Evolutionary conservation across 2,329 filamentous ascomycete genomes (phyloP).

Genomic region (Fusarium foetens): DNA sequence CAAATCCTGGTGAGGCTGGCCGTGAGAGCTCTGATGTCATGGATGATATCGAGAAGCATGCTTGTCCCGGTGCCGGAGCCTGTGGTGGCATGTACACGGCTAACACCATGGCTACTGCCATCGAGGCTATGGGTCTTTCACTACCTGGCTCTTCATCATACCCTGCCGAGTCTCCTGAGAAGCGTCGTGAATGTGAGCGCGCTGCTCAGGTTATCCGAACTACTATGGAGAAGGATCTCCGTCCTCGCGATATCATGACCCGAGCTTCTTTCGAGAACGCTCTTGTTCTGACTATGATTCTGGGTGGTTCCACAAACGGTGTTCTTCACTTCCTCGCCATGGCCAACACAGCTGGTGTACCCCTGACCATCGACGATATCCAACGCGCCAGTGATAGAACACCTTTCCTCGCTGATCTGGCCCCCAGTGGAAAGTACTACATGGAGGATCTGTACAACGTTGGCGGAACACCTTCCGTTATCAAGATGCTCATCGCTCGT

Average conservation of each 20-base stretch:
- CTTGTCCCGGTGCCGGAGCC: constrained; percentile 72
- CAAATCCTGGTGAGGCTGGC: constrained; percentile 67
- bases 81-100: constrained; percentile 91
- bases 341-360: constrained; percentile 83
- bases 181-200: constrained; percentile 86
- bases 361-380: constrained; percentile 82
- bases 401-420: constrained; percentile 86
- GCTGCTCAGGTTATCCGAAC: constrained; percentile 80
- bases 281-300: constrained; percentile 87
- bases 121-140: constrained; percentile 88
- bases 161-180: constrained; percentile 82
- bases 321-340: constrained; percentile 91
- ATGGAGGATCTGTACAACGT: constrained; percentile 91
- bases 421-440: constrained; percentile 83
- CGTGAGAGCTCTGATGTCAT: constrained; percentile 81
- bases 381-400: constrained; percentile 84
- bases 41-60: constrained; percentile 81
- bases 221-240: constrained; percentile 85
- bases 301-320: constrained; percentile 91
- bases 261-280: constrained; percentile 88
- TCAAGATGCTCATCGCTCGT: constrained; percentile 84
- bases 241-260: constrained; percentile 81
- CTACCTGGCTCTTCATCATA: constrained; percentile 87
- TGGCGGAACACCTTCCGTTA: constrained; percentile 84
- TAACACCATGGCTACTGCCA: constrained; percentile 90